A percentile compares a stretch with the other conserved stretches of the same genome.
These are phyloP conservation scores for Paxillus involutus DNA, from an alignment of 768 basidiomycete species.

Conservation along the genomic window DNA sequence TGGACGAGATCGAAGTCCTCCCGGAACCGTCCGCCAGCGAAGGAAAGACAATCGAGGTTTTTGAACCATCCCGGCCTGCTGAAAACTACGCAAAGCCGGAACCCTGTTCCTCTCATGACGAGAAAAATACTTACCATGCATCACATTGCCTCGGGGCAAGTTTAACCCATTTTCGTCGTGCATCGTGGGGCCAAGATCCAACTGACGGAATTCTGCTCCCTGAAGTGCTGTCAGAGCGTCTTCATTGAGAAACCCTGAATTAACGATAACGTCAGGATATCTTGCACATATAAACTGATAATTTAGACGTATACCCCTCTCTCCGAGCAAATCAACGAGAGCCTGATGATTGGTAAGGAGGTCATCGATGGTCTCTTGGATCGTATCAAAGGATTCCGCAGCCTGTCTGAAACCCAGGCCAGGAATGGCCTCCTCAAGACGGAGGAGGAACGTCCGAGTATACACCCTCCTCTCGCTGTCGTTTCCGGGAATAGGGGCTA, in stretches of 20 bases:
- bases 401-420: constrained; percentile 6
- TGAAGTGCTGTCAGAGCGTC: constrained; percentile 45
- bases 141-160: constrained; percentile 41
- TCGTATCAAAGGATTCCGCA: background rate
- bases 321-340: constrained; percentile 35
- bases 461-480: background rate
- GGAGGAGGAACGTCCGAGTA: background rate
- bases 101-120: constrained; percentile 3
- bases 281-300: constrained; percentile 29
- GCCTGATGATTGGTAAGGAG: constrained; percentile 34
- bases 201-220: constrained; percentile 41
- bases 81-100: constrained; percentile 40
- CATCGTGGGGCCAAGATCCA: constrained; percentile 49
- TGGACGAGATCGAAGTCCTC: constrained; percentile 48
- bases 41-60: constrained; percentile 49
- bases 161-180: constrained; percentile 50
- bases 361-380: background rate
- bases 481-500: background rate
- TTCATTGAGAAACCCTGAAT: constrained; percentile 47
- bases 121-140: constrained; percentile 36
- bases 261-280: background rate
- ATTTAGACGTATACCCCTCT: constrained; percentile 29
- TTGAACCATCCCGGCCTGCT: constrained; percentile 50
- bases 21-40: constrained; percentile 42
- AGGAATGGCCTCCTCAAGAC: constrained; percentile 2